Evolutionary conservation across 1,284 basidiomycete genomes (phyloP), one percentile per base, ranked within the genome.

Genomic region (Sporisorium reilianum): DNA sequence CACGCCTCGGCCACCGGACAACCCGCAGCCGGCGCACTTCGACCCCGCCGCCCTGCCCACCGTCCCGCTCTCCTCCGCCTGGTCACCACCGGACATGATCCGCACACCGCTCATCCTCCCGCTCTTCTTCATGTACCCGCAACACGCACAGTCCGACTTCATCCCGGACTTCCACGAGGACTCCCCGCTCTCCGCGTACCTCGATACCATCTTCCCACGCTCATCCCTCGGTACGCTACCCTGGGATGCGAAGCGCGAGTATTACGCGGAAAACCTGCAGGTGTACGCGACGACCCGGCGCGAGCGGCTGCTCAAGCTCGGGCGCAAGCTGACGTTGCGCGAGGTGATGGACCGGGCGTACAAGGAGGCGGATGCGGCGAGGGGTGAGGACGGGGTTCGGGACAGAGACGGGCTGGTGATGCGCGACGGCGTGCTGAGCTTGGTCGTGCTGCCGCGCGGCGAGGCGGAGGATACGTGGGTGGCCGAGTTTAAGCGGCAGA

Each of bases 81-180:
- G 82, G 80, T 36, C 25, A 0, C 52, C 78, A 5, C 82, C 82
- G 0, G 83, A 84, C 45, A 62, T 71, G 14, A 77, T 84, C 32
- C 75, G 81, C 82, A 91, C 86, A 82, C 90, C 92, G 0, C 86
- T 98, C 54, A 87, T 96, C 64, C 87, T 97, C 81, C 95, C 96
- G 5, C 90, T 93, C 22, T 93, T 97, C 86, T 91, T 98, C 85
- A 88, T 97, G 66, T 97, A 98, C 85, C 97, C 97, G 2, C 91
- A 94, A 85, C 88, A 95, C 80, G 89, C 91, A 30, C 93, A 90
- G 25, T 93, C 93, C 51, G 95, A 99, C 86, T 88, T 95, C 64
- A 92, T 97, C 77, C 88, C 91, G 14, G 88, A 91, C 60, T 97
- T 95, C 86, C 89, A 91, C 78, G 95, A 97, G 85, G 89, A 92